phyloP scores from a whole-genome alignment of 75 land plant species.

The Selaginella moellendorffii region DNA sequence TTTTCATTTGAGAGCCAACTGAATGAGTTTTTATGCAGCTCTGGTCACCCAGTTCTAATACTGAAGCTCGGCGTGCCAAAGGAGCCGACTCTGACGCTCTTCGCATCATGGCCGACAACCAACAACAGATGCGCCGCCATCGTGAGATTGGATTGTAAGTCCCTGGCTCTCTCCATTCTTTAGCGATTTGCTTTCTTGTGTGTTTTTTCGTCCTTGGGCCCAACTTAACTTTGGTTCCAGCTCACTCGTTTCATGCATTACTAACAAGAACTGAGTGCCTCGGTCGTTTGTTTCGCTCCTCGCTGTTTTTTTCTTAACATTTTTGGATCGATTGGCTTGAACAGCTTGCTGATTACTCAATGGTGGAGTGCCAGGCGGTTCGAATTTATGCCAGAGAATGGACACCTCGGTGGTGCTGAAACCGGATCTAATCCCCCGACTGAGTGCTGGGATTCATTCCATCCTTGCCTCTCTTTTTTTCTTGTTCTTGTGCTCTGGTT shows the following conservation, averaged over 20 bases:
- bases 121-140: conserved; percentile 40
- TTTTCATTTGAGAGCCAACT: neutral
- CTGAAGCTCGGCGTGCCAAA: conserved; percentile 50
- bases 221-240: neutral
- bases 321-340: neutral
- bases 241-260: neutral
- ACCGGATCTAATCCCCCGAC: neutral
- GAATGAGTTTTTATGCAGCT: conserved; percentile 24
- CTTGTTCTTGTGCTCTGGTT: neutral
- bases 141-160: conserved; percentile 69
- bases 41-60: conserved; percentile 85
- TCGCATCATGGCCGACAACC: conserved; percentile 62
- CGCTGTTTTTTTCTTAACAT: neutral
- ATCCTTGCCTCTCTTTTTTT: neutral
- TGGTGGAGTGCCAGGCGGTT: conserved; percentile 5
- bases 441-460: neutral
- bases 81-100: conserved; percentile 51
- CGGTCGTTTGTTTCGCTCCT: neutral
- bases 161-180: neutral
- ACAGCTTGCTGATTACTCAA: conserved; percentile 7
- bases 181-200: neutral
- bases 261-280: neutral
- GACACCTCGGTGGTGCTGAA: conserved; percentile 3
- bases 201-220: conserved; percentile 5
- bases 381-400: conserved; percentile 6